Conservation (phyloP, 148 eudicot species). For the Tetragonia tetragonoides region DNA sequence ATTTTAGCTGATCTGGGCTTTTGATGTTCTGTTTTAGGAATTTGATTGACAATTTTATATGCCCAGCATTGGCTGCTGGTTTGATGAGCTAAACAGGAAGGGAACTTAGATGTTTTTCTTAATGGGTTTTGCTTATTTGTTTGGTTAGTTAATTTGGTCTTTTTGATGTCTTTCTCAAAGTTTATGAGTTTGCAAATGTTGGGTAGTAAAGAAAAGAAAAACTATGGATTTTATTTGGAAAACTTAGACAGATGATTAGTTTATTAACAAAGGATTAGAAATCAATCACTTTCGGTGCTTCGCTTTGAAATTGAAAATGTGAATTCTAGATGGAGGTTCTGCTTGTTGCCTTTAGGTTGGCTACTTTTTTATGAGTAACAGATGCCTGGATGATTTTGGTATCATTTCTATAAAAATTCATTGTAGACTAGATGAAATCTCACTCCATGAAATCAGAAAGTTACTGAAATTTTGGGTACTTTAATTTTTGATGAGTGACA, state of each 20-base stretch:
- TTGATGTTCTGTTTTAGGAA: not conserved
- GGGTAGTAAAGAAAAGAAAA: too few relatives aligned
- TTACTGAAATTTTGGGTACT: not conserved
- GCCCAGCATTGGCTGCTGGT: not conserved
- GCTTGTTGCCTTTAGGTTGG: not conserved
- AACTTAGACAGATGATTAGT: not conserved
- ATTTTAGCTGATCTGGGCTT: not conserved
- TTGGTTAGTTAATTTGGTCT: not conserved
- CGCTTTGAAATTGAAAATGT: not conserved
- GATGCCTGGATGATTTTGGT: constrained; percentile 1
- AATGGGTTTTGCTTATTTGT: not conserved
- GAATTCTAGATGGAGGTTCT: not conserved
- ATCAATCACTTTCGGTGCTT: not conserved
- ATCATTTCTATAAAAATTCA: not conserved
- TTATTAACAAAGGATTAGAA: not conserved
- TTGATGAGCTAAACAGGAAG: not conserved
- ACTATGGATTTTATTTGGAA: too few relatives aligned
- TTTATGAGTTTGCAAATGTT: not conserved
- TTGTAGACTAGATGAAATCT: not conserved
- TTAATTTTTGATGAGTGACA: not conserved
- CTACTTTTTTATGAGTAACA: not conserved
- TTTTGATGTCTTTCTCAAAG: not conserved
- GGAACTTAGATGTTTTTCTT: not conserved
- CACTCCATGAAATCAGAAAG: too few relatives aligned
- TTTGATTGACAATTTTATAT: not conserved